Base-by-base conservation (phyloP, 2,329 filamentous ascomycete genomes). In the Colletotrichum magnum region DNA sequence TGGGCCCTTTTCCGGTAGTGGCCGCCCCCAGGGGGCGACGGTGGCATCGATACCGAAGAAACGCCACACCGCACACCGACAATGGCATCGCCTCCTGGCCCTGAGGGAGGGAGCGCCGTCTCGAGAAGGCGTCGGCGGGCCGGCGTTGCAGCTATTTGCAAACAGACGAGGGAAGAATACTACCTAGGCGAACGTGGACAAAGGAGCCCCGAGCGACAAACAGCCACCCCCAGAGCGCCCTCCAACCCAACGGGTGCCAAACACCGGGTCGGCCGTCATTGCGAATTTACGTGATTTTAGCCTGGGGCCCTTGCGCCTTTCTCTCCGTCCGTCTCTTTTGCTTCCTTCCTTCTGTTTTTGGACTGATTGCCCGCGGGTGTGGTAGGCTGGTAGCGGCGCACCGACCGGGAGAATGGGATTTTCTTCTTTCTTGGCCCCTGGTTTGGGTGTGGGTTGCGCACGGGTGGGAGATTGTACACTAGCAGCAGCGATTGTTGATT, bases 141-240 rank as follows among this genome's bases (percentile, higher is more conserved):
- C 51, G 59, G 50, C 59, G 50, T 54, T 50, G 39, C 59, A 62
- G 48, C 59, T 62, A 62, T 62, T 62, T 54, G 50, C 59, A 54
- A 62, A 62, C 58, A 26, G 32, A 36, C 32, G 32, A 36, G 18
- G 32, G 51, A 47, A 47, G 45, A 12, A 47, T 7, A 16, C 21
- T 2, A 24, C 21, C 21, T 24, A 24, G 21, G 21, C 21, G 21
- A 24, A 24, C 21, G 21, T 21, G 21, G 58, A 45, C 36, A 36
- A 61, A 43, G 16, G 18, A 18, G 45, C 50, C 39, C 59, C 59
- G 59, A 62, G 59, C 59, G 32, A 36, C 32, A 47, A 53, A 61
- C 47, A 28, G 28, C 58, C 41, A 47, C n/a, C 26, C 47, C 43
- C 24, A 26, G 16, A 18, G 28, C 45, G 32, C 32, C 32, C 41